Conservation (phyloP, 2,329 filamentous ascomycete genomes). For the Fusarium mexicanum region DNA sequence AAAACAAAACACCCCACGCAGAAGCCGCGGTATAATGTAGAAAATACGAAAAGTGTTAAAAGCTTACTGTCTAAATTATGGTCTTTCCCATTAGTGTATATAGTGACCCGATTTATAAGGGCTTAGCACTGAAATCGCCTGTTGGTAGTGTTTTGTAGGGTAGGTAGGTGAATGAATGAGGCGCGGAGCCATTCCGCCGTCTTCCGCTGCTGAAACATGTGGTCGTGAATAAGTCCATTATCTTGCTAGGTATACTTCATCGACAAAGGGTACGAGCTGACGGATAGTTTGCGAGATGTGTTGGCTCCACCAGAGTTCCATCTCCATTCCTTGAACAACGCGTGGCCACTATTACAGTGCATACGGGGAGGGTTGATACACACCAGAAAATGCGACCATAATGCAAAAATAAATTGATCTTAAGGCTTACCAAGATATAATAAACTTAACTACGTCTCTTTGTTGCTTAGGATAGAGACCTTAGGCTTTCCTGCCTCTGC, state of each 20-base stretch:
- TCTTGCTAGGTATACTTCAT: background rate
- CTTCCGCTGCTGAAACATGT: background rate
- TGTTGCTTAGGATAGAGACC: background rate
- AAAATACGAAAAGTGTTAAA: background rate
- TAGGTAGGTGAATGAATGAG: background rate
- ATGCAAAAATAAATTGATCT: background rate
- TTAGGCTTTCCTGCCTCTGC: background rate
- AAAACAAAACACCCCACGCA: rapidly evolving
- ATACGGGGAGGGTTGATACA: background rate
- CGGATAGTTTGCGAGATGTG: background rate
- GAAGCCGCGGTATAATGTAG: rapidly evolving
- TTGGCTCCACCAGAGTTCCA: background rate
- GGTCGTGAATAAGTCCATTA: background rate
- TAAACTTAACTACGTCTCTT: background rate
- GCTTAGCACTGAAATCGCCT: too few relatives aligned
- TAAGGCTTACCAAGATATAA: background rate
- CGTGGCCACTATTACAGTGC: background rate
- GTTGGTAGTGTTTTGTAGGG: background rate
- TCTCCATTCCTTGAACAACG: background rate
- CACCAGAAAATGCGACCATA: background rate
- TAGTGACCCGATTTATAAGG: rapidly evolving
- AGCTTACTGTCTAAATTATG: background rate
- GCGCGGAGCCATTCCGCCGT: background rate
- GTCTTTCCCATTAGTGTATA: background rate
- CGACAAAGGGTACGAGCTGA: background rate